Evolutionary conservation across 352 stramenopile genomes (phyloP).

Genomic region (Pythium phragmiticola): DNA sequence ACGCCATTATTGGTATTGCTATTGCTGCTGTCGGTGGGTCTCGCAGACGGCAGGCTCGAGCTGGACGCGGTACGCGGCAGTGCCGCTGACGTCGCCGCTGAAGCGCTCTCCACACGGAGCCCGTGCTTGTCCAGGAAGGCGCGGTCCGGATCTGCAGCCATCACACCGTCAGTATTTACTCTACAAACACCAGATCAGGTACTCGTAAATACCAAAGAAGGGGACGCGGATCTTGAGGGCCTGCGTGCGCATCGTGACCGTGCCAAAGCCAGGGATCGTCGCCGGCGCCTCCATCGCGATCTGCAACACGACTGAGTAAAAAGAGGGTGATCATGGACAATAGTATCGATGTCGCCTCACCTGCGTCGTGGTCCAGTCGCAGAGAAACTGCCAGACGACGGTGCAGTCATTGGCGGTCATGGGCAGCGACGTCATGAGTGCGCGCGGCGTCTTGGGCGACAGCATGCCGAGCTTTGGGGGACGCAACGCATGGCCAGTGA

Average conservation of each 20-base stretch:
- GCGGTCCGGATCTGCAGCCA: conserved; percentile 47
- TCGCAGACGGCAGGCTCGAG: conserved; percentile 2
- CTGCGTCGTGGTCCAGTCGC: conserved; percentile 68
- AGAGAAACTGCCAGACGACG: conserved; percentile 68
- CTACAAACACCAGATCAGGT: not conserved
- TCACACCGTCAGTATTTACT: not conserved
- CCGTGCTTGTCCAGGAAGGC: conserved; percentile 54
- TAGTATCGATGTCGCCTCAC: conserved; percentile 7
- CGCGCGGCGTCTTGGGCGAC: conserved; percentile 46
- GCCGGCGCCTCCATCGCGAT: conserved; percentile 72
- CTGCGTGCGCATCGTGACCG: conserved; percentile 47
- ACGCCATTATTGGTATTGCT: not conserved
- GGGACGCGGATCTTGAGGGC: conserved; percentile 54
- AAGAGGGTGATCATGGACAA: not conserved
- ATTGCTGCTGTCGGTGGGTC: not conserved
- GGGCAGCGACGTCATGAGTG: conserved; percentile 44
- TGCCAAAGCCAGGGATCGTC: conserved; percentile 68
- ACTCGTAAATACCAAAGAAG: conserved; percentile 48
- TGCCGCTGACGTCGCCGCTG: not conserved
- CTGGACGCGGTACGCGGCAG: not conserved
- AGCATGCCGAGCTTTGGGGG: conserved; percentile 26
- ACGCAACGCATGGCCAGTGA: not conserved
- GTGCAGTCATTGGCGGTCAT: conserved; percentile 51
- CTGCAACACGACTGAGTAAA: conserved; percentile 28
- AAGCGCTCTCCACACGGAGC: conserved; percentile 33